phyloP scores from a whole-genome alignment of 345 rosid species.

The Eucalyptus coolabah region DNA sequence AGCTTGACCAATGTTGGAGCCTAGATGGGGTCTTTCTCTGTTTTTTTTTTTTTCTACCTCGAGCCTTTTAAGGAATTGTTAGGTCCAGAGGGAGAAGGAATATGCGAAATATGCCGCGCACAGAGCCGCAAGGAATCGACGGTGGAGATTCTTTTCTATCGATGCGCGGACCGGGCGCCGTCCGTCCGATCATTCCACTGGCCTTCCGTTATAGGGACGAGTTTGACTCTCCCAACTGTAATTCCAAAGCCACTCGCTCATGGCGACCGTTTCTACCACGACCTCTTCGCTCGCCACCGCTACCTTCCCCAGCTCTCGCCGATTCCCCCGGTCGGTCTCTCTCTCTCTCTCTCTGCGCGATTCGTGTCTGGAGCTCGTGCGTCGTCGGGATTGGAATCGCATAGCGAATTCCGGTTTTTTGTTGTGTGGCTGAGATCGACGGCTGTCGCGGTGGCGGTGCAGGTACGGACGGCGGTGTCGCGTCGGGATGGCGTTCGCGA shows the following conservation, averaged over 20 bases:
- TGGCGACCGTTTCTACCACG: slow-evolving; percentile 55
- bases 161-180: not conserved
- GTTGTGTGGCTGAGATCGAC: not conserved
- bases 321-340: slow-evolving; percentile 32
- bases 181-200: not conserved
- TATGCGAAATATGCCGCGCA: not conserved
- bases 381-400: not conserved
- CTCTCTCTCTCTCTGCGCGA: not conserved
- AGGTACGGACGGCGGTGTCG: slow-evolving; percentile 17
- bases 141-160: not conserved
- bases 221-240: not conserved
- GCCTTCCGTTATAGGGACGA: not conserved
- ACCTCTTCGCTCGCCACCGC: slow-evolving; percentile 27
- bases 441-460: not conserved
- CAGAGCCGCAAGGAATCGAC: not conserved
- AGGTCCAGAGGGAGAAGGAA: not conserved
- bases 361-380: too few species aligned
- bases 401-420: not conserved
- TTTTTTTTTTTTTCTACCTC: too few species aligned
- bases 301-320: slow-evolving; percentile 18
- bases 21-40: too few species aligned
- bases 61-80: too few species aligned
- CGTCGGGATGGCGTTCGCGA: slow-evolving; percentile 42
- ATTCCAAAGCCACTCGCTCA: not conserved
- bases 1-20: too few species aligned